Percentiles rank a stretch among this genome's conserved stretches.
Evolutionary conservation across 805 yeast genomes (phyloP).

Genomic region (Saturnispora mendoncae): DNA sequence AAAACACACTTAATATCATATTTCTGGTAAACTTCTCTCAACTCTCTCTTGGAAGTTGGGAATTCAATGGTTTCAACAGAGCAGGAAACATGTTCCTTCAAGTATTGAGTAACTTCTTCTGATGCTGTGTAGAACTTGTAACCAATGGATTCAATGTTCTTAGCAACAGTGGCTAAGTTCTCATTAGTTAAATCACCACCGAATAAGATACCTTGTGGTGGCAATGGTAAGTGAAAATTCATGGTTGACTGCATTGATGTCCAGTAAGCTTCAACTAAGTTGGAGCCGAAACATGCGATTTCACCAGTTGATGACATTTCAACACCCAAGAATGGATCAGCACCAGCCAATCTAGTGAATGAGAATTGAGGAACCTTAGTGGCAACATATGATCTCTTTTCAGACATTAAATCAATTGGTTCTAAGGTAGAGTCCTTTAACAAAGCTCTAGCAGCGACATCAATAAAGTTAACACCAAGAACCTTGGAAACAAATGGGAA

Average conservation of each 20-base stretch:
- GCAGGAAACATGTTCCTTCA: slow-evolving; percentile 39
- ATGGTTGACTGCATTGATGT: slow-evolving; percentile 92
- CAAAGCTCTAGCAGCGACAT: slow-evolving; percentile 85
- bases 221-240: slow-evolving; percentile 92
- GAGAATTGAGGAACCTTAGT: slow-evolving; percentile 98
- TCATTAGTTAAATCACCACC: slow-evolving; percentile 86
- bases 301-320: slow-evolving; percentile 99
- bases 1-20: slow-evolving; percentile 80
- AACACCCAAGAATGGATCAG: slow-evolving; percentile 97
- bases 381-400: slow-evolving; percentile 75
- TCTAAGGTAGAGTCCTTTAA: slow-evolving; percentile 64
- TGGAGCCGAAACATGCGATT: slow-evolving; percentile 91
- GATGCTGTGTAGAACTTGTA: slow-evolving; percentile 77
- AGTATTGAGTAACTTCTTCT: slow-evolving; percentile 60
- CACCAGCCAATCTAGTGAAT: slow-evolving; percentile 96
- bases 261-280: slow-evolving; percentile 91
- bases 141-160: slow-evolving; percentile 60
- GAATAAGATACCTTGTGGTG: slow-evolving; percentile 81
- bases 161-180: slow-evolving; percentile 65
- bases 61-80: slow-evolving; percentile 66
- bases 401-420: slow-evolving; percentile 77
- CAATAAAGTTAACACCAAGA: slow-evolving; percentile 89
- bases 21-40: slow-evolving; percentile 87
- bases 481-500: slow-evolving; percentile 98
- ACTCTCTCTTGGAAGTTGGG: slow-evolving; percentile 85